phyloP scores from a whole-genome alignment of 108 stramenopile genomes.

The Discostella stelligeroides region DNA sequence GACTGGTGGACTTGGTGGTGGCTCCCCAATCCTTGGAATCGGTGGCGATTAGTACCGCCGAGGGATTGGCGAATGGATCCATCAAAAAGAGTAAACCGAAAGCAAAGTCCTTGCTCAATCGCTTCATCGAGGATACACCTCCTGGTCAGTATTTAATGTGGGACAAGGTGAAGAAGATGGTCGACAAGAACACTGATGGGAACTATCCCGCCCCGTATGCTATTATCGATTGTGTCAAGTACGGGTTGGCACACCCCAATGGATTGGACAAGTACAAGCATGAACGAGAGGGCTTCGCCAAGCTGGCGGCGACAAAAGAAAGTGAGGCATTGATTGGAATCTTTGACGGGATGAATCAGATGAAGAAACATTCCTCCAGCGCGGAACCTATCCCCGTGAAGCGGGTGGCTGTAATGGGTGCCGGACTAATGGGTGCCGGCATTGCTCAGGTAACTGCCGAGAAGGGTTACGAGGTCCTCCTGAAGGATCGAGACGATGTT shows the following conservation, averaged over 20 bases:
- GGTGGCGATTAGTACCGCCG: constrained; percentile 87
- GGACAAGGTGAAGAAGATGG: constrained; percentile 91
- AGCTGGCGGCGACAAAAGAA: constrained; percentile 94
- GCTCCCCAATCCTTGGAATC: constrained; percentile 87
- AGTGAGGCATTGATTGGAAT: constrained; percentile 95
- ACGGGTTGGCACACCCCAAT: constrained; percentile 79
- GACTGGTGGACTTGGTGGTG: constrained; percentile 94
- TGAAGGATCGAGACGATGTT: constrained; percentile 94
- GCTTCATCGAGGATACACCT: constrained; percentile 90
- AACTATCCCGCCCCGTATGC: constrained; percentile 95
- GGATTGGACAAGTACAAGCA: constrained; percentile 73
- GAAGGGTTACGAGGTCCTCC: constrained; percentile 92
- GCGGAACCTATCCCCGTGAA: constrained; percentile 69
- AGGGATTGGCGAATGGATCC: constrained; percentile 81
- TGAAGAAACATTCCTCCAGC: constrained; percentile 93
- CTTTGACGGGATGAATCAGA: constrained; percentile 93
- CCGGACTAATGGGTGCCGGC: constrained; percentile 99
- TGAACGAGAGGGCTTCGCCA: constrained; percentile 95
- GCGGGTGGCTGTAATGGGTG: constrained; percentile 96
- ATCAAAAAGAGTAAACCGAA: constrained; percentile 88
- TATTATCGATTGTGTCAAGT: constrained; percentile 94
- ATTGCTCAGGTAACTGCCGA: constrained; percentile 98
- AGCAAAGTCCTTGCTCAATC: constrained; percentile 78
- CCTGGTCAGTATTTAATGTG: constrained; percentile 92
- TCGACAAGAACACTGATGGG: constrained; percentile 93